phyloP scores from a whole-genome alignment of 2,329 filamentous ascomycete genomes.

The Arthroderma uncinatum region DNA sequence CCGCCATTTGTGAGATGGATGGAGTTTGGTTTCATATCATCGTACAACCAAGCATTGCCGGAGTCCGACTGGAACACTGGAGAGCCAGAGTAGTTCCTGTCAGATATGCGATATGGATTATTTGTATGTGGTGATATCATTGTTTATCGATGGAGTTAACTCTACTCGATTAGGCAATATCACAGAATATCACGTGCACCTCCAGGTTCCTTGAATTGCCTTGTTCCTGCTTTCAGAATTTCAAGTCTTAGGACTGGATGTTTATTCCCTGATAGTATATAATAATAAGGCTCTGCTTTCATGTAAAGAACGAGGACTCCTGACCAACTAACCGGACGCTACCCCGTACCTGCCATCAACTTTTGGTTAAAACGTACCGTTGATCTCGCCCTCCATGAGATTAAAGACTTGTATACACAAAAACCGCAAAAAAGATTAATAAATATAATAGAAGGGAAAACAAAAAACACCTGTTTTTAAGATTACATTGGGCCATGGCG shows the following conservation, averaged over 20 bases:
- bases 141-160: neutral
- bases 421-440: neutral
- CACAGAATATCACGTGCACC: no score
- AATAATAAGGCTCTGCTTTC: neutral
- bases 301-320: neutral
- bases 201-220: no score
- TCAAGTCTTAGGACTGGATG: neutral
- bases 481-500: slow-evolving; percentile 10
- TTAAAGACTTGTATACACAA: neutral
- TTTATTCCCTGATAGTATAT: neutral
- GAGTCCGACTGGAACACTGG: neutral
- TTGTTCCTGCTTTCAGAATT: neutral
- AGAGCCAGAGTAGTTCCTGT: neutral
- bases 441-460: slow-evolving; percentile 2
- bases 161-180: no score
- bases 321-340: neutral
- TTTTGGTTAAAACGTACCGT: neutral
- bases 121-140: neutral
- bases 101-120: no score
- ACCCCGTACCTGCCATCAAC: neutral
- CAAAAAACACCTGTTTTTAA: slow-evolving; percentile 7
- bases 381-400: neutral
- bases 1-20: neutral
- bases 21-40: neutral
- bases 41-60: neutral